Percentiles rank a stretch among this genome's conserved stretches.
Conservation (phyloP, 108 stramenopile species). For the Cyclotella kingstonii region DNA sequence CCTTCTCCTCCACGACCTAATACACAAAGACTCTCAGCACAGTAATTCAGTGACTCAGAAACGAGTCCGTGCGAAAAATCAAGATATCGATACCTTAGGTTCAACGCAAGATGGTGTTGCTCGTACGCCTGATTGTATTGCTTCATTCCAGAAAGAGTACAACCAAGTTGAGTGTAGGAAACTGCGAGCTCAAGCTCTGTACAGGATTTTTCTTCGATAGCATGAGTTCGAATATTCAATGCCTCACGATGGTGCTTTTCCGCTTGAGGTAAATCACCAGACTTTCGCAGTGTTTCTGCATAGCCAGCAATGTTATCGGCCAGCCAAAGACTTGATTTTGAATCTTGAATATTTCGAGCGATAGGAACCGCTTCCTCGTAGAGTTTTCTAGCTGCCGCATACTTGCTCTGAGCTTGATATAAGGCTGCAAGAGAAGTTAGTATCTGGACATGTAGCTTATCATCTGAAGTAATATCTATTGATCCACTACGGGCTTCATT, state of each 20-base stretch:
- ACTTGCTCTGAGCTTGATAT: slow-evolving; percentile 44
- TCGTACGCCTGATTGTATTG: slow-evolving; percentile 37
- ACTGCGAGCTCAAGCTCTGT: slow-evolving; percentile 50
- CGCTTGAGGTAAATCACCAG: slow-evolving; percentile 45
- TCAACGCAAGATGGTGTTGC: slow-evolving; percentile 37
- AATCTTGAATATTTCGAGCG: slow-evolving; percentile 50
- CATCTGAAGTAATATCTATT: slow-evolving; percentile 21
- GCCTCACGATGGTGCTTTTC: slow-evolving; percentile 46
- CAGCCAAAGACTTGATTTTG: slow-evolving; percentile 45
- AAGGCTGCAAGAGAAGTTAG: slow-evolving; percentile 44
- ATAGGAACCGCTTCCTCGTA: slow-evolving; percentile 48
- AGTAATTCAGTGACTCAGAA: slow-evolving; percentile 50
- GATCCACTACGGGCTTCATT: slow-evolving; percentile 28
- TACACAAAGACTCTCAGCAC: slow-evolving; percentile 47
- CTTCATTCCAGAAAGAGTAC: slow-evolving; percentile 44
- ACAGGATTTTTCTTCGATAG: slow-evolving; percentile 44
- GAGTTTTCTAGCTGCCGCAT: slow-evolving; percentile 34
- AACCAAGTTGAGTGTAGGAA: slow-evolving; percentile 48
- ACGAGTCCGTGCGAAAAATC: slow-evolving; percentile 48
- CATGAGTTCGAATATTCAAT: slow-evolving; percentile 35
- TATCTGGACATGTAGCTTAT: slow-evolving; percentile 36
- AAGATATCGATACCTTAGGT: slow-evolving; percentile 39
- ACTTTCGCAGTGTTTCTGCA: slow-evolving; percentile 44
- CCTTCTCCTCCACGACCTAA: slow-evolving; percentile 44
- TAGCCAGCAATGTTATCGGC: slow-evolving; percentile 48